These are phyloP conservation scores for Brassica nigra DNA, from an alignment of 345 rosid genomes.

Conservation along the genomic window DNA sequence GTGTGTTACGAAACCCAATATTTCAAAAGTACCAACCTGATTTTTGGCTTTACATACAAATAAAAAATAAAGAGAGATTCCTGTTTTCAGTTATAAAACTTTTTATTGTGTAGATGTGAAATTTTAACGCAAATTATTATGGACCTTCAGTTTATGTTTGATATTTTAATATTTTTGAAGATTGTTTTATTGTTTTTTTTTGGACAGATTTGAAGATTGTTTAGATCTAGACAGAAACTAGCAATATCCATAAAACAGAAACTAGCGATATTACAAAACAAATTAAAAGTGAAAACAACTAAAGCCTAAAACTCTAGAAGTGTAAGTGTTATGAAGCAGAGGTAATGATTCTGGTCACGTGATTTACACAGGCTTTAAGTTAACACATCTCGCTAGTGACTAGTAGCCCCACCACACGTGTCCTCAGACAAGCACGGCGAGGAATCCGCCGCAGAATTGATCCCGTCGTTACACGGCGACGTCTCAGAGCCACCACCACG, in stretches of 20 bases:
- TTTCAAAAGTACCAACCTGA: background rate
- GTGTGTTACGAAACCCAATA: background rate
- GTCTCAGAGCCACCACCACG: conserved; percentile 53
- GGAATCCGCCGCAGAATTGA: conserved; percentile 64
- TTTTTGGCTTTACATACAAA: background rate
- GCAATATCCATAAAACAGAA: background rate
- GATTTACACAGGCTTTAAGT: conserved; percentile 22
- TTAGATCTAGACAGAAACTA: background rate
- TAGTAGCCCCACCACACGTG: conserved; percentile 53
- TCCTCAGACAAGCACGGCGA: conserved; percentile 80
- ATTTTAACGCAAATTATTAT: background rate
- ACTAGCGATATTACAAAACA: conserved; percentile 8
- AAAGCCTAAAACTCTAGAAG: conserved; percentile 9
- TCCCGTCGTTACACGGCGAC: conserved; percentile 64
- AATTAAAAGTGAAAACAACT: background rate
- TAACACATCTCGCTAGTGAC: conserved; percentile 46
- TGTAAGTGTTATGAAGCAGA: conserved; percentile 1
- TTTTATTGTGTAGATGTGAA: background rate
- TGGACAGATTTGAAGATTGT: background rate
- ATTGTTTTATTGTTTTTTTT: too few relatives aligned
- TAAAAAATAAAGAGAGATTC: background rate
- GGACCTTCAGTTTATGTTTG: background rate
- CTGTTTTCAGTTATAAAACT: background rate
- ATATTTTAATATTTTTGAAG: too few relatives aligned
- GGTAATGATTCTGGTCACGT: conserved; percentile 18